Evolutionary conservation across 805 yeast genomes (phyloP).

Genomic region (Saturnispora mendoncae): DNA sequence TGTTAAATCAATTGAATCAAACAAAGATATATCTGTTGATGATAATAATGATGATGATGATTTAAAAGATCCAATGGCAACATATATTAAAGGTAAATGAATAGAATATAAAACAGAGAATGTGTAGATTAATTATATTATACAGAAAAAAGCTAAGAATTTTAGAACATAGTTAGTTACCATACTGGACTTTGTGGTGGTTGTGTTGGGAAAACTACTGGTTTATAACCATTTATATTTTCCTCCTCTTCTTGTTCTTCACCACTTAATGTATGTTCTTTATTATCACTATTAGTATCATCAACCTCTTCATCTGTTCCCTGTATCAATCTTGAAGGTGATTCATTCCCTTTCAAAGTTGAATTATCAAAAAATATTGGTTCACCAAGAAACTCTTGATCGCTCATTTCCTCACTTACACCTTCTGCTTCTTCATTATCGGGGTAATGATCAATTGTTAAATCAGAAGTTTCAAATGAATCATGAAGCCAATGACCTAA

Average conservation of each 20-base stretch:
- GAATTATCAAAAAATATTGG: background rate
- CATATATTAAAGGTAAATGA: constrained; percentile 2
- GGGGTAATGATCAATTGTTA: background rate
- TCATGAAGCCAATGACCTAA: constrained; percentile 31
- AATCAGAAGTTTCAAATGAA: background rate
- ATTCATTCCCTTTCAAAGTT: background rate
- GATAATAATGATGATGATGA: background rate
- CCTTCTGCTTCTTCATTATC: constrained; percentile 2
- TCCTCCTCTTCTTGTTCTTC: constrained; percentile 6
- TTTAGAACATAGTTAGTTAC: background rate
- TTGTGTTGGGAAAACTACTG: no score
- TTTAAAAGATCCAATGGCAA: constrained; percentile 7
- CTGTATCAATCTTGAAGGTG: background rate
- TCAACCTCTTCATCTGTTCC: background rate
- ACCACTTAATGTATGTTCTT: background rate
- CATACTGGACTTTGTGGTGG: constrained; percentile 7
- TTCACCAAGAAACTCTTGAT: background rate
- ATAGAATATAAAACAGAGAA: background rate
- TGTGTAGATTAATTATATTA: no score
- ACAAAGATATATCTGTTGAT: background rate
- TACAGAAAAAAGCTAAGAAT: background rate
- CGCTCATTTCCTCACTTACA: background rate
- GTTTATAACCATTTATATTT: background rate
- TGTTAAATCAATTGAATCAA: background rate
- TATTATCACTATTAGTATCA: constrained; percentile 1